Base-by-base conservation (phyloP, 2,329 filamentous ascomycete genomes). In the Ceratocystis colombiana region DNA sequence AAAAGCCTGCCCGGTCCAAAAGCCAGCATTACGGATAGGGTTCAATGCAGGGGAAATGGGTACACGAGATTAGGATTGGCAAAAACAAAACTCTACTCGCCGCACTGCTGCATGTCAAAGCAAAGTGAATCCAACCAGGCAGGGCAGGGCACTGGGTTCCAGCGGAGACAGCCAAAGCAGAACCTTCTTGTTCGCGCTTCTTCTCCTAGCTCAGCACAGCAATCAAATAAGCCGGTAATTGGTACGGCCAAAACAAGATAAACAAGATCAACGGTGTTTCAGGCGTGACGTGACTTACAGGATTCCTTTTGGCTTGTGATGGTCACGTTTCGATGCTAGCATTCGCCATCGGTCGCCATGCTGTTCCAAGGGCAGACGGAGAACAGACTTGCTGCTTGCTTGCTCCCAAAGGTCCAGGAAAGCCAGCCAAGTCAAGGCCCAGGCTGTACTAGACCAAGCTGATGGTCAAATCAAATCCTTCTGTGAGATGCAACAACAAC, bases 81-180 rank as follows among this genome's bases (percentile, higher is more conserved):
- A 65, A 61, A 65, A 30, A 50, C 37, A 45, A 53, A 46, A 65
- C 53, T 44, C 37, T 45, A 17, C 37, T 22, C 37, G 37, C 37
- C 37, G 37, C 37, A 41, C 46, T 17, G 53, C 33, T 59, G 25
- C 53, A 59, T 17, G 53, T 59, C 53, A 59, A 37, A 59, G 25
- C 48, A 53, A 53, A 53, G 20, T 22, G 48, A 53, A 25, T 25
- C 48, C 8, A 17, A 41, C 37, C 37, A 41, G n/a, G 2, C n/a
- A 50, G 22, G 46, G 6, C 46, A 50, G 22, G 46, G n/a, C 46
- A 12, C 46, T 50, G 46, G n/a, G n/a, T 50, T n/a, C n/a, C 46
- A 50, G n/a, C n/a, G 8, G 3, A 22, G 46, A n/a, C n/a, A 50
- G 22, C 7, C 46, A 50, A 50, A 22, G 46, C n/a, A 33, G 30